Conservation (phyloP, 2,329 filamentous ascomycete species). For the Aurifilum marmelostoma region DNA sequence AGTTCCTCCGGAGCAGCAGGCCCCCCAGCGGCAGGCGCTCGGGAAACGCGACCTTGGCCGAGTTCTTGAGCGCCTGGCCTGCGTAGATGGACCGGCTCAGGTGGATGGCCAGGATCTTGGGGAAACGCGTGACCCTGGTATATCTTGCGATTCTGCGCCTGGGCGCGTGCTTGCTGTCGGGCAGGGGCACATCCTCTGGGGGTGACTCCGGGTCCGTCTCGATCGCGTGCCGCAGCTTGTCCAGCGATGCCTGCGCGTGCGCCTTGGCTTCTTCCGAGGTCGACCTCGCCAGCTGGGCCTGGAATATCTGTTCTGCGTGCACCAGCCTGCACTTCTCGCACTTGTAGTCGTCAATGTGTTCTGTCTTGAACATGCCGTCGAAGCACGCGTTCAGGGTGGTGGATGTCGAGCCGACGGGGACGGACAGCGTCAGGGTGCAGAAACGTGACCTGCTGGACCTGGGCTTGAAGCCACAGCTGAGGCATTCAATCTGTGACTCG, state of each 20-base stretch:
- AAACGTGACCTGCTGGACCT: constrained; percentile 83
- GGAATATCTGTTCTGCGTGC: constrained; percentile 70
- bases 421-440: constrained; percentile 88
- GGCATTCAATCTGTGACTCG: constrained; percentile 94
- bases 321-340: constrained; percentile 91
- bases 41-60: constrained; percentile 90
- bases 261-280: constrained; percentile 55
- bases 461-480: constrained; percentile 87
- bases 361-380: constrained; percentile 90
- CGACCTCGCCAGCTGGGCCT: constrained; percentile 60
- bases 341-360: constrained; percentile 95
- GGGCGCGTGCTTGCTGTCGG: constrained; percentile 73
- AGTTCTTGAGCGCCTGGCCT: constrained; percentile 84
- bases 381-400: constrained; percentile 87
- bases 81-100: constrained; percentile 89
- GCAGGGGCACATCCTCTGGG: constrained; percentile 73
- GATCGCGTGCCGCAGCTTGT: constrained; percentile 70
- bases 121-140: constrained; percentile 84
- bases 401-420: constrained; percentile 76
- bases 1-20: constrained; percentile 75
- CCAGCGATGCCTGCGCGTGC: constrained; percentile 60
- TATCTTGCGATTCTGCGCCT: constrained; percentile 85
- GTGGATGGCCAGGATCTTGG: constrained; percentile 88
- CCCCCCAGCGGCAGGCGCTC: constrained; percentile 84
- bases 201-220: constrained; percentile 79